Conservation (phyloP, 805 yeast genomes). For the Isabelozyma heimii region DNA sequence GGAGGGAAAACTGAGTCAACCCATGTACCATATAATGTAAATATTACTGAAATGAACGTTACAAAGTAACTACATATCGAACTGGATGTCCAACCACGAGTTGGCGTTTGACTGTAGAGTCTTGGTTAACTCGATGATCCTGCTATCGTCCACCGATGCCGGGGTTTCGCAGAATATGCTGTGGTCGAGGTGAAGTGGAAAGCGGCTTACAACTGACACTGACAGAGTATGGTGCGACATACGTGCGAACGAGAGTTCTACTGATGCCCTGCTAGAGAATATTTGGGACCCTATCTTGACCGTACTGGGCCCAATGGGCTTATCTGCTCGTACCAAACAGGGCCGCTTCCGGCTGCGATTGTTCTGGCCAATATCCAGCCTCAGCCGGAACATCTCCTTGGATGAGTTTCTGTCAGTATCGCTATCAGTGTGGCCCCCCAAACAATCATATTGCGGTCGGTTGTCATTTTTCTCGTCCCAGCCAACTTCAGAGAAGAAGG, state of each 20-base stretch:
- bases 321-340: background rate
- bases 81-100: slow-evolving; percentile 9
- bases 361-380: background rate
- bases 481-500: background rate
- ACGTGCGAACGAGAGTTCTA: background rate
- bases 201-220: background rate
- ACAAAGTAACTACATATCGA: background rate
- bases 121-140: background rate
- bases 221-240: background rate
- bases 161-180: background rate
- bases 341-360: background rate
- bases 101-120: slow-evolving; percentile 7
- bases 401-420: background rate
- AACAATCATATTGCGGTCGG: background rate
- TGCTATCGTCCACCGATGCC: background rate
- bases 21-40: background rate
- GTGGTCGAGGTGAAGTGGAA: background rate
- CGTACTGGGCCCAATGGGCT: background rate
- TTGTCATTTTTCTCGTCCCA: background rate
- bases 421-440: background rate
- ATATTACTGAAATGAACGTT: too few relatives aligned
- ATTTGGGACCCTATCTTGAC: background rate
- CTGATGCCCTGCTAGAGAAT: background rate
- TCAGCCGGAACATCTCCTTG: background rate
- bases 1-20: slow-evolving; percentile 83